phyloP scores from a whole-genome alignment of 257 asterid species.

The Salvia hispanica region DNA sequence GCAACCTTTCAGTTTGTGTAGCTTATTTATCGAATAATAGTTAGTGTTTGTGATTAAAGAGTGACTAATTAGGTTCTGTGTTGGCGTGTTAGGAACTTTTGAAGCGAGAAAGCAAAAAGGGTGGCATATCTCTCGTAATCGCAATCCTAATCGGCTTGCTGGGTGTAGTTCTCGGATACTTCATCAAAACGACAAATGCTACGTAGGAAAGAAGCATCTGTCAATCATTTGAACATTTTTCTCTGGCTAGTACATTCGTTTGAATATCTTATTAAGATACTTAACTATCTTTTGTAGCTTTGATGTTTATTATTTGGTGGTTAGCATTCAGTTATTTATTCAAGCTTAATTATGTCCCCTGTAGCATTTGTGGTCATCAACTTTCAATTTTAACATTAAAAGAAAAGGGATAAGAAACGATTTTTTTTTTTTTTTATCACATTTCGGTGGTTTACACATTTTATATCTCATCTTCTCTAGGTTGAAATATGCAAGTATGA shows the following conservation, averaged over 20 bases:
- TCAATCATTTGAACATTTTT: background rate
- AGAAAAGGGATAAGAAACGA: too few relatives aligned
- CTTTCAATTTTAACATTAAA: background rate
- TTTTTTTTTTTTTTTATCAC: too few relatives aligned
- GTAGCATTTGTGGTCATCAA: background rate
- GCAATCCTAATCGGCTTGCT: background rate
- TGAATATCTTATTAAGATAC: background rate
- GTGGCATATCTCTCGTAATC: background rate
- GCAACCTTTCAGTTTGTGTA: background rate
- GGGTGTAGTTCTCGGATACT: conserved; percentile 3
- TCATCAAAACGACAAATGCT: background rate
- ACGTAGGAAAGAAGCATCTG: conserved; percentile 2
- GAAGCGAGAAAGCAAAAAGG: conserved; percentile 17
- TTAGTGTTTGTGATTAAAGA: background rate
- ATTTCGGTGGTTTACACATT: too few relatives aligned
- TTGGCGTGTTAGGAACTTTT: background rate
- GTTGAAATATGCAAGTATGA: too few relatives aligned
- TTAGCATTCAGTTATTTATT: background rate
- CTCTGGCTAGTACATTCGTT: background rate
- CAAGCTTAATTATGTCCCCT: background rate
- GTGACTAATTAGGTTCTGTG: background rate
- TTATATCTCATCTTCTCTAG: too few relatives aligned
- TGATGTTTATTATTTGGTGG: conserved; percentile 15
- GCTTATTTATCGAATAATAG: background rate
- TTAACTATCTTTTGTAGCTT: background rate